Evolutionary conservation across 2,329 filamentous ascomycete genomes (phyloP).

Genomic region (Blumeriella jaapii): DNA sequence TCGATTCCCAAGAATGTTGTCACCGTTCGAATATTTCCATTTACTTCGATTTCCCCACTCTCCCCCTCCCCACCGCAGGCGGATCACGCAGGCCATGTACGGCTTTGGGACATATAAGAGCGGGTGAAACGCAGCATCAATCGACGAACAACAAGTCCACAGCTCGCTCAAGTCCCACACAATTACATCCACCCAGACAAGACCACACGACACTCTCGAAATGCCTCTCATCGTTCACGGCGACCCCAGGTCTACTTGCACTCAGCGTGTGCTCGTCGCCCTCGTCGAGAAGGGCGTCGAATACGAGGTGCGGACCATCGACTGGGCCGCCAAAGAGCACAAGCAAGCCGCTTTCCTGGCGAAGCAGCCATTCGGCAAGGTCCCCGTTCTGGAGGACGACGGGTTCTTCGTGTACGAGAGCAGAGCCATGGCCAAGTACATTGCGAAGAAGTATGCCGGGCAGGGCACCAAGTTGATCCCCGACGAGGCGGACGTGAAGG

Average conservation of each 20-base stretch:
- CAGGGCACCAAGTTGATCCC: conserved; percentile 21
- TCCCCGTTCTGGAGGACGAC: conserved; percentile 28
- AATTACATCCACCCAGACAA: neutral
- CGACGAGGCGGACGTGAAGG: conserved; percentile 17
- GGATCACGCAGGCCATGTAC: too few relatives aligned
- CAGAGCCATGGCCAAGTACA: conserved; percentile 26
- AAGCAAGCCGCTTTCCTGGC: conserved; percentile 19
- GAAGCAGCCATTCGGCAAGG: conserved; percentile 28
- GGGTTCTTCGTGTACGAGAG: conserved; percentile 26
- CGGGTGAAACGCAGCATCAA: too few relatives aligned
- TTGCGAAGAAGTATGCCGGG: conserved; percentile 25
- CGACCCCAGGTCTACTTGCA: conserved; percentile 20
- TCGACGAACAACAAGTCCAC: too few relatives aligned
- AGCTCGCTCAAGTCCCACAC: neutral
- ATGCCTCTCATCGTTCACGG: conserved; percentile 28
- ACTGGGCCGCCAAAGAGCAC: conserved; percentile 23
- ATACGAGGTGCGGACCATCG: conserved; percentile 21
- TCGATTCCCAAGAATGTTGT: too few relatives aligned
- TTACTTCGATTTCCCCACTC: too few relatives aligned
- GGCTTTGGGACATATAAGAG: too few relatives aligned
- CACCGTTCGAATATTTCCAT: too few relatives aligned
- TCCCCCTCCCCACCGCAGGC: too few relatives aligned
- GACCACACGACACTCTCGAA: conserved; percentile 5
- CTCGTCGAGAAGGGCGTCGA: conserved; percentile 26
- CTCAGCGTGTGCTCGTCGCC: conserved; percentile 21